Percentiles rank a stretch among this genome's conserved stretches.
These are phyloP conservation scores for Ceriops tagal DNA, from an alignment of 345 rosid genomes.

Conservation along the genomic window DNA sequence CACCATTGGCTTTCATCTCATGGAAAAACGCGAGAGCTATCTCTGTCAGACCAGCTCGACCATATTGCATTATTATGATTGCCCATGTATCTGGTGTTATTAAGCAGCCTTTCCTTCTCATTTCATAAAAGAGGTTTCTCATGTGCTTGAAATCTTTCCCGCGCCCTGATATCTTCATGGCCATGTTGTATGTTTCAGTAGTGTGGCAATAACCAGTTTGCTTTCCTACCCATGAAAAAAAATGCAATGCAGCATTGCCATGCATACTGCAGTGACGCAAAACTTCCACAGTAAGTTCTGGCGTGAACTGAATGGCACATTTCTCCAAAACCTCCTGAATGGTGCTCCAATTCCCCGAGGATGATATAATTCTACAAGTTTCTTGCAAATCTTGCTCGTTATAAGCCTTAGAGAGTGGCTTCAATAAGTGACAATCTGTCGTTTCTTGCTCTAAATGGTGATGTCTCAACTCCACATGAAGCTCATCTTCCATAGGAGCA, in stretches of 20 bases:
- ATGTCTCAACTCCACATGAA: constrained; percentile 15
- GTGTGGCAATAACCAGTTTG: constrained; percentile 59
- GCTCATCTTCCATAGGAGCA: constrained; percentile 13
- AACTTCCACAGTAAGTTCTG: constrained; percentile 59
- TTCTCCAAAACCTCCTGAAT: constrained; percentile 53
- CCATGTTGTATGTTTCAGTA: constrained; percentile 77
- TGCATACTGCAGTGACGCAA: constrained; percentile 44
- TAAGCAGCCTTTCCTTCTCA: constrained; percentile 61
- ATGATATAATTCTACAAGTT: constrained; percentile 45
- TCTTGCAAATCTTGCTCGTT: constrained; percentile 41
- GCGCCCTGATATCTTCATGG: constrained; percentile 72
- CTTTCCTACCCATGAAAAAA: constrained; percentile 73
- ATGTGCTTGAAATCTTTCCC: constrained; percentile 80
- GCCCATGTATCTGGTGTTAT: constrained; percentile 75
- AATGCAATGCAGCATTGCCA: constrained; percentile 53
- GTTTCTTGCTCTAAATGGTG: constrained; percentile 3
- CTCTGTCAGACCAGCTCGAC: constrained; percentile 72
- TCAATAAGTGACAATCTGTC: neutral
- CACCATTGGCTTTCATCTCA: constrained; percentile 64
- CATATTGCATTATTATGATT: constrained; percentile 87
- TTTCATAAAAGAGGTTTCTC: constrained; percentile 71
- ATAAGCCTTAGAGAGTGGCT: constrained; percentile 23
- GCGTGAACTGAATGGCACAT: constrained; percentile 46
- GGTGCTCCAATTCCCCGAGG: constrained; percentile 39
- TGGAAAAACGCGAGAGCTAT: constrained; percentile 56